Conservation (phyloP, 2,329 filamentous ascomycete genomes). For the Colletotrichum limetticola region DNA sequence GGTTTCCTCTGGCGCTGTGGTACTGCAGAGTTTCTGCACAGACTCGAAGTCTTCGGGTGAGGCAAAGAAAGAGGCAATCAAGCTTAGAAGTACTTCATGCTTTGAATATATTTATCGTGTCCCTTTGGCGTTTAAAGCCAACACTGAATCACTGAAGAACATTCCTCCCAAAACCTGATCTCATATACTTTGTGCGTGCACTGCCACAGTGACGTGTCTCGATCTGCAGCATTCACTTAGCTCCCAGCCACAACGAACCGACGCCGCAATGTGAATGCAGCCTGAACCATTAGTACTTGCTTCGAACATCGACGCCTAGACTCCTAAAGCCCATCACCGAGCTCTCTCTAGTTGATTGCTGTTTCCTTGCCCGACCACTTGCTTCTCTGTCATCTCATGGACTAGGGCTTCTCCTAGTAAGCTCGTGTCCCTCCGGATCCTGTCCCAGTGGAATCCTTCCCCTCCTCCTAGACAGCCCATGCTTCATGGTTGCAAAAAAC, state of each 20-base stretch:
- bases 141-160: not conserved
- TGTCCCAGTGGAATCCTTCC: conserved; percentile 2
- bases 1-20: no score
- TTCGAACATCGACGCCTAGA: not conserved
- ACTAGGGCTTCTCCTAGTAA: not conserved
- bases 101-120: not conserved
- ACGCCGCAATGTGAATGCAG: not conserved
- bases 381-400: not conserved
- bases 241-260: not conserved
- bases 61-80: no score
- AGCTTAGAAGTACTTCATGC: no score
- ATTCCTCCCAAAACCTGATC: not conserved
- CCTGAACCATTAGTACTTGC: not conserved
- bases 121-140: not conserved
- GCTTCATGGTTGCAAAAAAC: not conserved
- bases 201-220: not conserved
- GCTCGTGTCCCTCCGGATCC: conserved; percentile 9
- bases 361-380: not conserved
- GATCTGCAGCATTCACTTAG: not conserved
- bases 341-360: not conserved
- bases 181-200: not conserved
- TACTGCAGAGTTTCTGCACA: no score
- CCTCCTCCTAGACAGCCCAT: not conserved
- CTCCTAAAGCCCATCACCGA: not conserved
- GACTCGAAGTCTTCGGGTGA: no score